Evolutionary conservation across 2,329 filamentous ascomycete genomes (phyloP).

Genomic region (Aaosphaeria arxii): DNA sequence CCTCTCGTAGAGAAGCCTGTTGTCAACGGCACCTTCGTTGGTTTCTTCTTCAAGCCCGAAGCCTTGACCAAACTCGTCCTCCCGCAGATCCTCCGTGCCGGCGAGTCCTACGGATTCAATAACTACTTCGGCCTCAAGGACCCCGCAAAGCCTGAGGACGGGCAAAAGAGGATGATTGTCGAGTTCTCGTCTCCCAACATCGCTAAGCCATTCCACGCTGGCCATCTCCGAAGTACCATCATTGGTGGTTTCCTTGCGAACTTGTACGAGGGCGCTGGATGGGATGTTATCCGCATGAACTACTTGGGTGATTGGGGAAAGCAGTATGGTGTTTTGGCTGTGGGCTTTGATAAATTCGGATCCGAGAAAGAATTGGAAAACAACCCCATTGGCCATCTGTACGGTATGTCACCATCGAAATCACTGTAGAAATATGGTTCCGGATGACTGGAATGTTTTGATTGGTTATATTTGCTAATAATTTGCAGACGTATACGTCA

Average conservation of each 20-base stretch:
- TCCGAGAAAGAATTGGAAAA: conserved; percentile 66
- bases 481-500: conserved; percentile 61
- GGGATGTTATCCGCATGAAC: conserved; percentile 70
- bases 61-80: conserved; percentile 65
- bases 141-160: conserved; percentile 57
- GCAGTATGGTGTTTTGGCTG: conserved; percentile 67
- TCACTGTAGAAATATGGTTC: no score
- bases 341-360: conserved; percentile 74
- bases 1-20: conserved; percentile 69
- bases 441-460: no score
- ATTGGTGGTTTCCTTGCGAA: conserved; percentile 72
- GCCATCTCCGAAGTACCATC: conserved; percentile 73
- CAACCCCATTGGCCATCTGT: conserved; percentile 80
- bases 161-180: conserved; percentile 67
- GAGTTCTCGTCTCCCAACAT: conserved; percentile 87
- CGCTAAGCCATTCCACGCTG: conserved; percentile 56
- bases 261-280: conserved; percentile 65
- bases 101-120: conserved; percentile 62
- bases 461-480: no score
- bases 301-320: conserved; percentile 80
- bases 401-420: conserved; percentile 44
- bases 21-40: conserved; percentile 66
- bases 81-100: conserved; percentile 64
- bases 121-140: conserved; percentile 59
- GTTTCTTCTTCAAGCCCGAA: conserved; percentile 75